These are phyloP conservation scores for Rickenella mellea DNA, from an alignment of 768 basidiomycete species.

Conservation along the genomic window DNA sequence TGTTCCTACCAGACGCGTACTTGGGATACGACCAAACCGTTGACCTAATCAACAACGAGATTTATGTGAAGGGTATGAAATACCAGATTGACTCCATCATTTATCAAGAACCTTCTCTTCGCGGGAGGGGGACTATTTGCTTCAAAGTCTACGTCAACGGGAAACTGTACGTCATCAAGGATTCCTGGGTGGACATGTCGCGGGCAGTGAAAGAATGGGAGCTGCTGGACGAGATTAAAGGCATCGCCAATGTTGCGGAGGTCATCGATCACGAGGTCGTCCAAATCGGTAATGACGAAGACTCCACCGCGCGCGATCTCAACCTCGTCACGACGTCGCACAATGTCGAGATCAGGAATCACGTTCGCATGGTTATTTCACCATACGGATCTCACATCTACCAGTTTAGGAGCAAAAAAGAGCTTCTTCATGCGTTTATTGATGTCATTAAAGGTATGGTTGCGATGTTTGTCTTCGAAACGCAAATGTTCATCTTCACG, in stretches of 20 bases:
- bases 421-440: neutral
- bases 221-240: neutral
- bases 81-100: neutral
- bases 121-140: neutral
- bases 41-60: neutral
- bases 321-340: neutral
- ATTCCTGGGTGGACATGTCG: neutral
- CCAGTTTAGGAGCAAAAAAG: neutral
- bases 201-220: neutral
- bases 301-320: too few species aligned
- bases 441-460: neutral
- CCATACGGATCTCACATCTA: neutral
- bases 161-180: neutral
- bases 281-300: neutral
- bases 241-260: neutral
- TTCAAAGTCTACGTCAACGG: neutral
- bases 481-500: neutral
- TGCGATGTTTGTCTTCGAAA: too few species aligned
- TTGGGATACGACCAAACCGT: neutral
- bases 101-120: neutral
- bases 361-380: neutral
- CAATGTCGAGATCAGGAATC: neutral
- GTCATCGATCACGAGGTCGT: neutral
- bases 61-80: neutral
- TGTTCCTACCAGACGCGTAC: neutral